Base-by-base conservation (phyloP, 495 filamentous ascomycete species). In the Neurospora sp. region DNA sequence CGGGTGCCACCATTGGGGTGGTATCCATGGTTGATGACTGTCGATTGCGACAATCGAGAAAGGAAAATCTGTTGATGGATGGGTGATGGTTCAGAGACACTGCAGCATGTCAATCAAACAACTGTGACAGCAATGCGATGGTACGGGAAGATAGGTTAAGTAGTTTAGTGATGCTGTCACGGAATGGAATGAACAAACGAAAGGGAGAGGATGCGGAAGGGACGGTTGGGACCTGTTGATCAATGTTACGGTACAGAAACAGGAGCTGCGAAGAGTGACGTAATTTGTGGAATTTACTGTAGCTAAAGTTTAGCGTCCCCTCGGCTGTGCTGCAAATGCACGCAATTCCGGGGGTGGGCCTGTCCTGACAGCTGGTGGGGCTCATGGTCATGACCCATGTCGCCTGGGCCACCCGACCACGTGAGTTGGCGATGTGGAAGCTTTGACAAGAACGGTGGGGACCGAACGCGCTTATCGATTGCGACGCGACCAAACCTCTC, bases 1-100 rank as follows among this genome's bases (percentile, higher is more conserved):
- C 82, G 38, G 79, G 54, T 62, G 88, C 89, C 90, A 92, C 91
- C 83, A 82, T 73, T 85, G 54, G 20, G 66, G 72, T 38, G 39
- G 12, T 44, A 27, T 38, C 54, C 31, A 70, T 73, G 27, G 66
- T 20, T 69, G 44, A 40, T 10, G 35, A 31, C 35, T 70, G 38
- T 46, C 2, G 48, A 31, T 9, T 62, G 54, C 54, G 23, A 31
- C 23, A 62, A 62, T 62, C 27, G 54, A 62, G 27, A 62, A 12
- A 7, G 5, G 23, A 1, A 31, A 1, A 5, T 54, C 9, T 54
- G 27, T 62, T 62, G 54, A 35, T 62, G 27, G 14, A 62, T 62
- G 6, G 27, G 23, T 4, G 14, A 35, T 18, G 54, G 54, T 62
- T 62, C 27, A 18, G 12, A n/a, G n/a, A n/a, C n/a, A n/a, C n/a